phyloP scores from a whole-genome alignment of 2,329 filamentous ascomycete species.

The Phaeosphaeriaceae sp. region DNA sequence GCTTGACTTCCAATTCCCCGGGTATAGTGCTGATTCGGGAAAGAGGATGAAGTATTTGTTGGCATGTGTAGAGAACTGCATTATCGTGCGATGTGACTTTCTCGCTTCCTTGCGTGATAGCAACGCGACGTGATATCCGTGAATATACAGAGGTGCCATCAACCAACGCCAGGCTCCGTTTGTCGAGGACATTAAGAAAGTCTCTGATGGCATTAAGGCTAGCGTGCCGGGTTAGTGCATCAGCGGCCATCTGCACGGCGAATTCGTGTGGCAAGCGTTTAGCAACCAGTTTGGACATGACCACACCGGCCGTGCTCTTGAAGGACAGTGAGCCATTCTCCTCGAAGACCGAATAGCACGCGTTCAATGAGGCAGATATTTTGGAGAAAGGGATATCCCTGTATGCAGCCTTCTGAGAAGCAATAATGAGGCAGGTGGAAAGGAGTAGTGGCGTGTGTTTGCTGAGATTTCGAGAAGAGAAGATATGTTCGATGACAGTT shows the following conservation, averaged over 20 bases:
- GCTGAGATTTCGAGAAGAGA: neutral
- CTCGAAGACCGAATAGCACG: neutral
- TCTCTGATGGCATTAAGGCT: constrained; percentile 10
- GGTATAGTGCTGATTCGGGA: constrained; percentile 4
- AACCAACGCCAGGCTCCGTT: constrained; percentile 12
- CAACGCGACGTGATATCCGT: constrained; percentile 2
- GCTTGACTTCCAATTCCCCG: neutral
- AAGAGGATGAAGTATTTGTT: constrained; percentile 13
- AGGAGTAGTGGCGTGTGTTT: neutral
- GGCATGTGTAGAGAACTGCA: constrained; percentile 9
- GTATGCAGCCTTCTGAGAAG: neutral
- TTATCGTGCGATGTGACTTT: neutral
- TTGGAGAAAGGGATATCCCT: neutral
- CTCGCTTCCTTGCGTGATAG: neutral
- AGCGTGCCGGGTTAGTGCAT: constrained; percentile 12
- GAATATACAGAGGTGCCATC: constrained; percentile 10
- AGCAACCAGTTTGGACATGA: constrained; percentile 4
- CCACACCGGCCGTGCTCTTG: neutral
- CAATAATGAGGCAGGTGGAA: neutral
- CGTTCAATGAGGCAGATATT: neutral
- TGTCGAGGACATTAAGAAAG: constrained; percentile 17
- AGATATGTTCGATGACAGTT: constrained; percentile 2
- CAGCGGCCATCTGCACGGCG: neutral
- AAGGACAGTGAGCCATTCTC: neutral
- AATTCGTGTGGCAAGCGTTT: constrained; percentile 12